A percentile compares a stretch with the other conserved stretches of the same genome.
Evolutionary conservation across 2,329 filamentous ascomycete species (phyloP).

Genomic region (Tolypocladium nubicola): DNA sequence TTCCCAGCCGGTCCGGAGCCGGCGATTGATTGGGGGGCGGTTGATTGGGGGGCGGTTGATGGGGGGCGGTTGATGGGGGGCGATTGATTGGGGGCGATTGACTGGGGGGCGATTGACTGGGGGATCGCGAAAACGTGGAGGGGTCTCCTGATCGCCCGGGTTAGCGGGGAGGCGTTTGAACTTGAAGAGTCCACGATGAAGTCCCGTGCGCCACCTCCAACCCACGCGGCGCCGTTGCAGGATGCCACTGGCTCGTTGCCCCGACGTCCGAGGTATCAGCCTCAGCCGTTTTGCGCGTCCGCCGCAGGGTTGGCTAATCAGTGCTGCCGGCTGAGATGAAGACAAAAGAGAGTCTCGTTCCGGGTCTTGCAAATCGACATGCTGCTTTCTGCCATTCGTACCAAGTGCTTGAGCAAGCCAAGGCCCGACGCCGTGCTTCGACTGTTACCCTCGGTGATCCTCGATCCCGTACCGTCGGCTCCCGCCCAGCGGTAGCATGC

Average conservation of each 20-base stretch:
- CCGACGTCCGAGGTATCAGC: not conserved
- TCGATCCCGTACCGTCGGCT: not conserved
- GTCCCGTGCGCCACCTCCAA: not conserved
- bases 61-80: too few species aligned
- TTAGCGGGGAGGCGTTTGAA: not conserved
- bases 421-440: not conserved
- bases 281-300: not conserved
- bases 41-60: too few species aligned
- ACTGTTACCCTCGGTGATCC: not conserved
- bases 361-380: not conserved
- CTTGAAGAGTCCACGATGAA: not conserved
- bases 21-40: too few species aligned
- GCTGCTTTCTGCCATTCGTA: too few species aligned
- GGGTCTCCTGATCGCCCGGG: not conserved
- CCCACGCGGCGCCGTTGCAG: not conserved
- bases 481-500: not conserved
- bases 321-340: not conserved
- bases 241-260: not conserved
- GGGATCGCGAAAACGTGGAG: not conserved
- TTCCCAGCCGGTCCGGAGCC: not conserved
- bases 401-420: too few species aligned
- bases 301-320: too few species aligned
- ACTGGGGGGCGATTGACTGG: not conserved
- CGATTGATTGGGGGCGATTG: too few species aligned
- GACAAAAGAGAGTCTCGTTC: not conserved